phyloP scores from a whole-genome alignment of 768 basidiomycete species.

The Asterophora lycoperdoides region DNA sequence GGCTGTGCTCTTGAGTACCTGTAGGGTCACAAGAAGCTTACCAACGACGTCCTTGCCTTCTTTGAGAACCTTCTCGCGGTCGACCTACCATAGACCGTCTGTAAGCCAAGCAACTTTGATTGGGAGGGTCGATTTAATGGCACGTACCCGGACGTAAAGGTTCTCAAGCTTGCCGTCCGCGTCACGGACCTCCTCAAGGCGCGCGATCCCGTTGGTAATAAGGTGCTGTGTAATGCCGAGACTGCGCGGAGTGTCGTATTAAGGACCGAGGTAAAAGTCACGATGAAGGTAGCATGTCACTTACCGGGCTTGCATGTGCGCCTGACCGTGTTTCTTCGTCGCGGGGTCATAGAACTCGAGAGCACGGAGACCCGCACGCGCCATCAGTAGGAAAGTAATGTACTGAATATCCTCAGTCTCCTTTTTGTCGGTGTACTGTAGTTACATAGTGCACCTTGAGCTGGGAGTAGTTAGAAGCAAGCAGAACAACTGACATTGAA shows the following conservation, averaged over 20 bases:
- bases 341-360: slow-evolving; percentile 81
- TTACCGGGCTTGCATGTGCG: slow-evolving; percentile 87
- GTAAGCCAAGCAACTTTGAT: not conserved
- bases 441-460: not conserved
- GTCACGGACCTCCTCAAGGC: slow-evolving; percentile 63
- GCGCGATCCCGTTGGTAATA: slow-evolving; percentile 64
- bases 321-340: slow-evolving; percentile 81
- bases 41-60: slow-evolving; percentile 66
- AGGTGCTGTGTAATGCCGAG: slow-evolving; percentile 82
- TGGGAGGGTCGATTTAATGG: not conserved
- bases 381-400: slow-evolving; percentile 81
- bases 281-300: slow-evolving; percentile 13
- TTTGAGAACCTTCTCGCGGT: slow-evolving; percentile 62
- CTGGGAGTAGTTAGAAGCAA: not conserved
- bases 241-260: slow-evolving; percentile 30
- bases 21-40: slow-evolving; percentile 72
- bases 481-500: slow-evolving; percentile 54
- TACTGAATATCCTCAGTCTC: slow-evolving; percentile 78
- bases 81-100: slow-evolving; percentile 44
- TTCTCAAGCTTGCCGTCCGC: slow-evolving; percentile 58
- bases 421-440: slow-evolving; percentile 60
- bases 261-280: not conserved
- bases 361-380: slow-evolving; percentile 73
- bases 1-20: slow-evolving; percentile 82
- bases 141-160: slow-evolving; percentile 60